phyloP scores from a whole-genome alignment of 345 rosid species.

The Citrus cavaleriei region DNA sequence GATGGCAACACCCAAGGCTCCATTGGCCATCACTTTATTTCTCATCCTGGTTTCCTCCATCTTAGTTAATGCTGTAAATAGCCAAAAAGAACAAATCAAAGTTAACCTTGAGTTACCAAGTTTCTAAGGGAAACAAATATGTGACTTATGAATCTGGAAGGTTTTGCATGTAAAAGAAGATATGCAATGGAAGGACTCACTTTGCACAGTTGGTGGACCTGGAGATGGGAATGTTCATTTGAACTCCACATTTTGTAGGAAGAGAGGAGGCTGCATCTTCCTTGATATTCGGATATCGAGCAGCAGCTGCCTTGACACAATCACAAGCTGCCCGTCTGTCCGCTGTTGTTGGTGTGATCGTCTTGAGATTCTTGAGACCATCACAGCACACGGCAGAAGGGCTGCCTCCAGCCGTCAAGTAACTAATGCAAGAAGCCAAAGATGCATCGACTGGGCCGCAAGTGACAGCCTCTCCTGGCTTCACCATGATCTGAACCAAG shows the following conservation, averaged over 20 bases:
- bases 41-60: neutral
- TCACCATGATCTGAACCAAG: neutral
- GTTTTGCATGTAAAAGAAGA: neutral
- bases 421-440: neutral
- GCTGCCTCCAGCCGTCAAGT: neutral
- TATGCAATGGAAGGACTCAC: neutral
- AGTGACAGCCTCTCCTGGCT: too few species aligned
- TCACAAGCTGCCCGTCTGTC: conserved; percentile 1
- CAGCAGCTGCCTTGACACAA: neutral
- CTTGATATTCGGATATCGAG: neutral
- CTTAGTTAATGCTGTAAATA: neutral
- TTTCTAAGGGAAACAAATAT: neutral
- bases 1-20: neutral
- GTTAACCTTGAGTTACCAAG: neutral
- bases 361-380: neutral
- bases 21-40: neutral
- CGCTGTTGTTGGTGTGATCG: neutral
- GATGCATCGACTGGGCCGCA: too few species aligned
- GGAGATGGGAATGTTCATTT: neutral
- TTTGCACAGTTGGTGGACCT: neutral
- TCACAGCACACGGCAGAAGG: neutral
- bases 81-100: neutral
- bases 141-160: too few species aligned
- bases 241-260: neutral
- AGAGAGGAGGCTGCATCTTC: neutral